Evolutionary conservation across 2,329 filamentous ascomycete species (phyloP).

Genomic region (Pseudophaeomoniella oleicola): DNA sequence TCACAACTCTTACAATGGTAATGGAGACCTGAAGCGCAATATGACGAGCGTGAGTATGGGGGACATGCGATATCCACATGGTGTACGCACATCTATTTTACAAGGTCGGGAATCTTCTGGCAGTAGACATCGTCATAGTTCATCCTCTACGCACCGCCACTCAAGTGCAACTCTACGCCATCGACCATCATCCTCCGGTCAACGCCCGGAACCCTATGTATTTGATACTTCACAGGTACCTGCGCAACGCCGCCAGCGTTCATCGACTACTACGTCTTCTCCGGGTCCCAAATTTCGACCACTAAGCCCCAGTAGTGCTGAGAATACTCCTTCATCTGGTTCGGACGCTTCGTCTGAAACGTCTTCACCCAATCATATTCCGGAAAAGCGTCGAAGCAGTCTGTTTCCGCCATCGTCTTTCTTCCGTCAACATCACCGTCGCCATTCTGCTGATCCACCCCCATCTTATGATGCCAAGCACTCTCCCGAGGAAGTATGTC

Average conservation of each 20-base stretch:
- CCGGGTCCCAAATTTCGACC: background rate
- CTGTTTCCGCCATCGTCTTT: constrained; percentile 1
- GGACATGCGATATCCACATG: background rate
- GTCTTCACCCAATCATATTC: constrained; percentile 4
- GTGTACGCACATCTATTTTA: background rate
- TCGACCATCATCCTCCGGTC: background rate
- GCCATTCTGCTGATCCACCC: background rate
- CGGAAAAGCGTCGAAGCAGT: background rate
- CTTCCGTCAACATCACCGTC: constrained; percentile 1
- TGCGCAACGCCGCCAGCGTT: background rate
- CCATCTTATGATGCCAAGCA: background rate
- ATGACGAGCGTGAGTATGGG: no score
- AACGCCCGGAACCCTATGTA: background rate
- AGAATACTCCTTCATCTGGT: constrained; percentile 8
- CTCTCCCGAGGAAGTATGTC: background rate
- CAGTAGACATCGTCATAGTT: constrained; percentile 1
- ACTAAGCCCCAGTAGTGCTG: background rate
- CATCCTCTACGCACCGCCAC: background rate
- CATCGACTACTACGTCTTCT: background rate
- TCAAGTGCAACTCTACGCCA: background rate
- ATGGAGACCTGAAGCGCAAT: background rate
- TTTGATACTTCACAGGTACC: background rate
- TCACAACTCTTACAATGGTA: background rate
- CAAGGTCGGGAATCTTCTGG: background rate
- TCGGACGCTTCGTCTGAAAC: constrained; percentile 18